Evolutionary conservation across 257 asterid species (phyloP).

Genomic region (Anisodus tanguticus): DNA sequence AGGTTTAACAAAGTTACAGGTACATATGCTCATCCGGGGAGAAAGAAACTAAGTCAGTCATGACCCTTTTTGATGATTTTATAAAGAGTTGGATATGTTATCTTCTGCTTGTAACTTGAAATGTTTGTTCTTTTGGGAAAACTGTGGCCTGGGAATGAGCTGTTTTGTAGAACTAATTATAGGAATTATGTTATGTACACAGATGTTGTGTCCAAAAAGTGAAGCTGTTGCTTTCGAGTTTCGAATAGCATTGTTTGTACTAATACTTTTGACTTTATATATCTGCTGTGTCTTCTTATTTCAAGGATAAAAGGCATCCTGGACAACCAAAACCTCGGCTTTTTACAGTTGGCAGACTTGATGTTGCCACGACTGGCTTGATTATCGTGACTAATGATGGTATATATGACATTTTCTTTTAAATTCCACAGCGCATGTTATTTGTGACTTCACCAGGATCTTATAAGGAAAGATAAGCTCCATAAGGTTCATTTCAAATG

Average conservation of each 20-base stretch:
- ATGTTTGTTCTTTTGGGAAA: background rate
- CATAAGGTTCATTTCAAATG: background rate
- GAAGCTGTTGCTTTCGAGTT: background rate
- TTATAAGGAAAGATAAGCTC: slow-evolving; percentile 15
- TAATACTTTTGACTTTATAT: slow-evolving; percentile 22
- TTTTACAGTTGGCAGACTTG: slow-evolving; percentile 98
- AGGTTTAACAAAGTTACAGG: slow-evolving; percentile 48
- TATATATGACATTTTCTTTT: slow-evolving; percentile 37
- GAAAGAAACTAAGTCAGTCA: slow-evolving; percentile 80
- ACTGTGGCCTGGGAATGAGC: slow-evolving; percentile 9
- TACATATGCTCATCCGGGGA: slow-evolving; percentile 97
- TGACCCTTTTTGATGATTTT: slow-evolving; percentile 76
- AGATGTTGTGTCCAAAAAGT: background rate
- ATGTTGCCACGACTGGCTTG: slow-evolving; percentile 92
- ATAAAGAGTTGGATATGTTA: slow-evolving; percentile 79
- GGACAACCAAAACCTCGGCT: slow-evolving; percentile 84
- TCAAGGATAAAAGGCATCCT: slow-evolving; percentile 67
- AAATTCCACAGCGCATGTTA: background rate
- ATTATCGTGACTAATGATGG: slow-evolving; percentile 98
- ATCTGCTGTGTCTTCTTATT: slow-evolving; percentile 28
- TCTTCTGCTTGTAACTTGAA: slow-evolving; percentile 14
- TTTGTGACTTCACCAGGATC: slow-evolving; percentile 19
- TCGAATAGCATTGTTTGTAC: background rate
- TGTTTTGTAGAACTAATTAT: background rate
- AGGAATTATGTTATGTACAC: background rate